These are phyloP conservation scores for Lomentospora prolificans DNA, from an alignment of 2,329 filamentous ascomycete genomes.

Conservation along the genomic window DNA sequence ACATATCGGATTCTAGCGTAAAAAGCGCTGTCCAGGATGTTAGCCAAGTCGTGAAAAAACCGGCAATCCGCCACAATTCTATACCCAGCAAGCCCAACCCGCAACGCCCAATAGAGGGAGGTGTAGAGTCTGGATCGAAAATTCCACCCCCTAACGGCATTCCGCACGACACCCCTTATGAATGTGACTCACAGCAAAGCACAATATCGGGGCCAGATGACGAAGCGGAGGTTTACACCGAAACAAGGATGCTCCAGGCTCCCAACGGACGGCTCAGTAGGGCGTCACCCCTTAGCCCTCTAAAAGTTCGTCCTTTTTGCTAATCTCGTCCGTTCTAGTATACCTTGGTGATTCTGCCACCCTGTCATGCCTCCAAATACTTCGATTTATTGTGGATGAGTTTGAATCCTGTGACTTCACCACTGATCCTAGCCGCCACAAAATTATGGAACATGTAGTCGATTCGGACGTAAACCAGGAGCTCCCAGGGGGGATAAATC, in stretches of 20 bases:
- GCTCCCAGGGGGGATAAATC: conserved; percentile 4
- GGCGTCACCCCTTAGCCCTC: conserved; percentile 17
- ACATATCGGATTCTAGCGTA: not conserved
- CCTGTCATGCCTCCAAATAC: conserved; percentile 49
- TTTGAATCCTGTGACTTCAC: conserved; percentile 48
- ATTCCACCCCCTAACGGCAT: not conserved
- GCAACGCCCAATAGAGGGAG: not conserved
- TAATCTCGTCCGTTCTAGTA: conserved; percentile 25
- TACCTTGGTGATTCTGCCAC: conserved; percentile 56
- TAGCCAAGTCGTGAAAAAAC: not conserved
- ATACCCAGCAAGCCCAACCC: not conserved
- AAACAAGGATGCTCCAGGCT: conserved; percentile 50
- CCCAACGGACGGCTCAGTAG: conserved; percentile 45
- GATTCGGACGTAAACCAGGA: not conserved
- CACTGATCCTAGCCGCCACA: conserved; percentile 44
- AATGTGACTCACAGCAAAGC: conserved; percentile 22
- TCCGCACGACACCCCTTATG: not conserved
- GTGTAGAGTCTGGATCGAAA: not conserved
- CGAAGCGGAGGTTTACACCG: conserved; percentile 43
- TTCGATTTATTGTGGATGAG: conserved; percentile 49
- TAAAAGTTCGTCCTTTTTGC: not conserved
- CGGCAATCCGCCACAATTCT: not conserved
- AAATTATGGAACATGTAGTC: conserved; percentile 34
- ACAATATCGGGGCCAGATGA: conserved; percentile 38
- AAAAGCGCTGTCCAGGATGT: not conserved